Evolutionary conservation across 768 basidiomycete genomes (phyloP).

Genomic region (Rhizopogon sp.): DNA sequence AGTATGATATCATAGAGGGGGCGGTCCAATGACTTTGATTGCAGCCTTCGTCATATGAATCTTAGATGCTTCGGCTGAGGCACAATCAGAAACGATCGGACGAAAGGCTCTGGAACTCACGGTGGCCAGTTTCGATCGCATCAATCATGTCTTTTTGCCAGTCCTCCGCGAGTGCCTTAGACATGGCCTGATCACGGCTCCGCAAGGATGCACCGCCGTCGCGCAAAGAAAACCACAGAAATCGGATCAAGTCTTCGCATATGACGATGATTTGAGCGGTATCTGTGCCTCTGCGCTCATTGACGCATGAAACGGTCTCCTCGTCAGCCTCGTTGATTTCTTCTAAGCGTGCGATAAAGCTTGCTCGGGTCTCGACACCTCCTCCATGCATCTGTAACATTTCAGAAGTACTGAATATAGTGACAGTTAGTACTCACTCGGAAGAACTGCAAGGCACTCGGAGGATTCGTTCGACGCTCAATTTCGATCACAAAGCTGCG

Average conservation of each 20-base stretch:
- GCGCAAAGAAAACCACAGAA: constrained; percentile 26
- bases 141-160: constrained; percentile 13
- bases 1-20: neutral
- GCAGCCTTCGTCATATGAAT: neutral
- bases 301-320: constrained; percentile 14
- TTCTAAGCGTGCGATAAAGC: constrained; percentile 12
- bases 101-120: constrained; percentile 9
- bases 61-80: constrained; percentile 4
- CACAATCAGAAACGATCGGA: neutral
- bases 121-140: constrained; percentile 14
- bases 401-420: neutral
- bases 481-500: constrained; percentile 18
- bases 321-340: constrained; percentile 8
- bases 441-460: constrained; percentile 15
- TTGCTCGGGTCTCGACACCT: constrained; percentile 15
- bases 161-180: constrained; percentile 12
- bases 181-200: constrained; percentile 9
- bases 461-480: constrained; percentile 12
- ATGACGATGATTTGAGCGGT: constrained; percentile 22
- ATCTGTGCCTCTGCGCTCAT: constrained; percentile 17
- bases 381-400: constrained; percentile 19
- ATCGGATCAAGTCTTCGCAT: constrained; percentile 17
- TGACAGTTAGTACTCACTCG: constrained; percentile 6
- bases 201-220: constrained; percentile 20
- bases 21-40: neutral